phyloP scores from a whole-genome alignment of 164 flowering plant species.

The Tinospora cordifolia region DNA sequence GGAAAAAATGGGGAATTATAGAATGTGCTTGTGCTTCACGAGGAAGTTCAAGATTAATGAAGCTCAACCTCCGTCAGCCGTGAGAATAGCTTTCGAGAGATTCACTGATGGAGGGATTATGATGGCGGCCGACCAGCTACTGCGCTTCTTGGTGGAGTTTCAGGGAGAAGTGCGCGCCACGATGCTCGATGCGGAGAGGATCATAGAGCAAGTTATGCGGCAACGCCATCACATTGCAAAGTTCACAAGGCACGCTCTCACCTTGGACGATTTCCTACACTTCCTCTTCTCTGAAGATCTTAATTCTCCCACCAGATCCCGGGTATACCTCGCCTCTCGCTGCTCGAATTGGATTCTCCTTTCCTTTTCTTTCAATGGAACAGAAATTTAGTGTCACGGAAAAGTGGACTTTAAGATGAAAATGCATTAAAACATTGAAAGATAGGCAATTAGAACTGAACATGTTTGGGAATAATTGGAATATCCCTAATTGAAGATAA shows the following conservation, averaged over 20 bases:
- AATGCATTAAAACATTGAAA: too few species aligned
- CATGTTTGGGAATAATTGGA: too few species aligned
- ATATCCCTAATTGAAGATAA: too few species aligned
- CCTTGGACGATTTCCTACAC: constrained; percentile 60
- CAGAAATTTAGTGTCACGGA: too few species aligned
- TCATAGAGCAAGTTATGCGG: constrained; percentile 33
- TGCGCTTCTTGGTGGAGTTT: constrained; percentile 46
- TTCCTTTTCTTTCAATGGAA: too few species aligned
- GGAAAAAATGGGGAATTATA: constrained; percentile 44
- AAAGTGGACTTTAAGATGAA: too few species aligned
- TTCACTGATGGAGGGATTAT: constrained; percentile 33
- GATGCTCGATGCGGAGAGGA: constrained; percentile 34
- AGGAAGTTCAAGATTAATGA: constrained; percentile 62
- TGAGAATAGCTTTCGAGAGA: constrained; percentile 35
- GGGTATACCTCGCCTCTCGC: constrained; percentile 37
- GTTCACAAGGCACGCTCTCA: constrained; percentile 24
- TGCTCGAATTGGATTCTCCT: too few species aligned
- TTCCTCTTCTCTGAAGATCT: constrained; percentile 57
- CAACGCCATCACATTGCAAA: constrained; percentile 28
- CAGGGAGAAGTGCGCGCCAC: constrained; percentile 42
- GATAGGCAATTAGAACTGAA: too few species aligned
- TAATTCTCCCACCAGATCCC: constrained; percentile 46
- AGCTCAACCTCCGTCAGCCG: constrained; percentile 57
- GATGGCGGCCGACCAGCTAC: constrained; percentile 59
- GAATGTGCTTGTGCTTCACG: constrained; percentile 60